Evolutionary conservation across 225 moss, liverwort and hornwort species (phyloP).

Genomic region (Takakia lepidozioides): DNA sequence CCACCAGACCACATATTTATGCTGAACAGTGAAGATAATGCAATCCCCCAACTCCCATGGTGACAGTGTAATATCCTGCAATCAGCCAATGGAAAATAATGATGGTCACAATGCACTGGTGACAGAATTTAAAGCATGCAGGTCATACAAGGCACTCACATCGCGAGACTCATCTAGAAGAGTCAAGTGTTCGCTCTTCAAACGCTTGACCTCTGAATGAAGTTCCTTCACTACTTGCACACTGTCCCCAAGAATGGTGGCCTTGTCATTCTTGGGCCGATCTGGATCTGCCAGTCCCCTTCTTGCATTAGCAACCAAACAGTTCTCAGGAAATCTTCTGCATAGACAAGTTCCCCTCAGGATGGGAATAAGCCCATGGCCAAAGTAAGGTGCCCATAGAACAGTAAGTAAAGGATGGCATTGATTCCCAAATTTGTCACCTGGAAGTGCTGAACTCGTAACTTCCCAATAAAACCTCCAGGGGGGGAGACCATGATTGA

Average conservation of each 20-base stretch:
- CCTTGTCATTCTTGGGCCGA: slow-evolving; percentile 98
- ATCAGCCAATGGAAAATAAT: background rate
- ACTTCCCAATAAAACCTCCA: no score
- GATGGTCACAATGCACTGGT: slow-evolving; percentile 4
- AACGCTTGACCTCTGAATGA: slow-evolving; percentile 79
- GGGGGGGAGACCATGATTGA: no score
- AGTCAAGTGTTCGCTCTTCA: slow-evolving; percentile 70
- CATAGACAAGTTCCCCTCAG: background rate
- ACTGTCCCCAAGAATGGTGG: slow-evolving; percentile 88
- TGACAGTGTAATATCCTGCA: no score
- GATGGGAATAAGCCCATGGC: no score
- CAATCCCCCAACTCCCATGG: no score
- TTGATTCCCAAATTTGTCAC: no score
- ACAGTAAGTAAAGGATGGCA: no score
- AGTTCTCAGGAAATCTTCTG: no score
- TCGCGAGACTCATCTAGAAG: slow-evolving; percentile 87
- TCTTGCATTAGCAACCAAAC: background rate
- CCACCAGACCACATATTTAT: no score
- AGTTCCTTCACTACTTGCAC: slow-evolving; percentile 94
- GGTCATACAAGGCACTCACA: slow-evolving; percentile 56
- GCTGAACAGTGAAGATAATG: no score
- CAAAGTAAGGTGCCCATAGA: no score
- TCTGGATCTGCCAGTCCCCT: slow-evolving; percentile 62
- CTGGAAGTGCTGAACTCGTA: no score
- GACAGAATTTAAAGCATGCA: background rate